phyloP scores from a whole-genome alignment of 345 rosid genomes.

The Punica granatum region DNA sequence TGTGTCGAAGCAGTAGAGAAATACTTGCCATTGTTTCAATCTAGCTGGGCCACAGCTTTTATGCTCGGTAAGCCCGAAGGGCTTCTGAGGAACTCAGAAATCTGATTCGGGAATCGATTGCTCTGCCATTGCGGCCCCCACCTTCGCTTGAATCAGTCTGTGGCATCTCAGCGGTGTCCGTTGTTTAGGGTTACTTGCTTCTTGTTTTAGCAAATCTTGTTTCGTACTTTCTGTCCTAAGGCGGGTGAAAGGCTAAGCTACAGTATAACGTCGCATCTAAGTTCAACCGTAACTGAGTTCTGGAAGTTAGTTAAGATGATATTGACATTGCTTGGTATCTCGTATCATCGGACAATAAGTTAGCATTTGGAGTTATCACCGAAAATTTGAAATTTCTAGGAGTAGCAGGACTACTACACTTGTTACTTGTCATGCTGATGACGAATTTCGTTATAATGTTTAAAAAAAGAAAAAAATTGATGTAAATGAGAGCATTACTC shows the following conservation, averaged over 20 bases:
- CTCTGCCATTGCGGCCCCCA: too few species aligned
- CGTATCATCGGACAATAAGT: neutral
- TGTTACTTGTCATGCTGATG: neutral
- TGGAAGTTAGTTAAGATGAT: neutral
- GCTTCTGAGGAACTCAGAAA: too few species aligned
- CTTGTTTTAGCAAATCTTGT: neutral
- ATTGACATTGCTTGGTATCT: neutral
- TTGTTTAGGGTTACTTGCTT: neutral
- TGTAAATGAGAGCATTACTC: neutral
- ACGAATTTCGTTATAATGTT: neutral
- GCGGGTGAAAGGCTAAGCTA: too few species aligned
- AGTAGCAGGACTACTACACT: neutral
- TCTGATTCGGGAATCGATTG: too few species aligned
- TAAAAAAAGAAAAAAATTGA: too few species aligned
- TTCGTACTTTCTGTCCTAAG: too few species aligned
- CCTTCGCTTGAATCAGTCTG: too few species aligned
- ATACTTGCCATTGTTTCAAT: too few species aligned
- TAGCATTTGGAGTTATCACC: neutral
- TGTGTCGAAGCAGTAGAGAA: too few species aligned
- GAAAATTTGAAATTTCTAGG: neutral
- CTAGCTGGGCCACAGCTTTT: too few species aligned
- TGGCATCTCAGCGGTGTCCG: too few species aligned
- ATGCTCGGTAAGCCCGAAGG: too few species aligned
- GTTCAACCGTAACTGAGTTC: neutral
- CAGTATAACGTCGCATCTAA: neutral